Base-by-base conservation (phyloP, 495 filamentous ascomycete genomes). In the Aspergillus indologenus region DNA sequence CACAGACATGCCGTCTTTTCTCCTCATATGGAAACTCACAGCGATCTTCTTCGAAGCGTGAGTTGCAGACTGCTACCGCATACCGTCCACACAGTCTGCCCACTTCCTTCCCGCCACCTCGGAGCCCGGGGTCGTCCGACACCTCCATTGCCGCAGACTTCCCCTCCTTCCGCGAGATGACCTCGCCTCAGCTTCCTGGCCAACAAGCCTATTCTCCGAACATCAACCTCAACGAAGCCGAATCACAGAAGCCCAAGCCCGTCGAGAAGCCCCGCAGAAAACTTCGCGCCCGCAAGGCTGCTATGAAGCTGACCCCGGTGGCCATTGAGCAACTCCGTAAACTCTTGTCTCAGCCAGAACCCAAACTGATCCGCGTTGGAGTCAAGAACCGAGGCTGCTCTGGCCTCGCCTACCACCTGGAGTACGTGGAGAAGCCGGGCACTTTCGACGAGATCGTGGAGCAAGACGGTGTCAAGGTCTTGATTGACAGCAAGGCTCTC, bases 311-410 rank as follows among this genome's bases (percentile, higher is more conserved):
- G 42, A 91, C 93, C 0, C 79, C 89, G 0, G 65, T 82, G 2
- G 94, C 94, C 1, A 87, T 92, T 8, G 75, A 85, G 22, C 91
- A 92, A 50, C 81, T 98, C 23, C 83, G 82, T 54, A 79, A 75
- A 17, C 73, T 98, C 29, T 83, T 97, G 29, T 78, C 87, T 40
- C 86, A 89, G 65, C 95, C 94, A 0, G 83, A 90, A 0, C 91
- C 93, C 0, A 95, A 96, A 74, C 78, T 95, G 56, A 96, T 98
- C 61, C 87, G 93, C 56, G 88, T 98, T 0, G 93, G 95, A 0
- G 93, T 98, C 24, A 91, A 89, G 74, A 97, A 96, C 70, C 83
- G 88, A 34, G 95, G 94, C n/a, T 98, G 94, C 69, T 96, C 91
- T 8, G 94, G 94, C 34, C 76, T 97, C 61, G 88, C 92, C n/a